These are phyloP conservation scores for Neoboletus brunneissimus DNA, from an alignment of 768 basidiomycete species.

Conservation along the genomic window DNA sequence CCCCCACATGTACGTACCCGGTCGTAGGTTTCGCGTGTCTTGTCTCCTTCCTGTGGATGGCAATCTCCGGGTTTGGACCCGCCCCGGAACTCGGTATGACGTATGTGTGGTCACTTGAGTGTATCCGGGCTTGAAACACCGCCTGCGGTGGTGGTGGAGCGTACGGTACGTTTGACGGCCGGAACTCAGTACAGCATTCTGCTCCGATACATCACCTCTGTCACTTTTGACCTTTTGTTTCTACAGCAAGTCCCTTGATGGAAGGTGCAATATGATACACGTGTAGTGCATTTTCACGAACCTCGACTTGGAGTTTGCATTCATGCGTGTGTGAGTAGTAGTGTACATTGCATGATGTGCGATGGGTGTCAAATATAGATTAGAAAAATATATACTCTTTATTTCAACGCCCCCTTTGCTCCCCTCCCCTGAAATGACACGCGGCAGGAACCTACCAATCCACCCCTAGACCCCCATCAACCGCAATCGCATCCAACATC, in stretches of 20 bases:
- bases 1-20: too few species aligned
- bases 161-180: too few species aligned
- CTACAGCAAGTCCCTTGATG: background rate
- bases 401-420: too few species aligned
- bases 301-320: background rate
- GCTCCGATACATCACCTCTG: too few species aligned
- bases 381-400: too few species aligned
- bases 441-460: background rate
- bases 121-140: background rate
- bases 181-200: background rate
- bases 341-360: background rate
- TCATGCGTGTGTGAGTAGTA: too few species aligned
- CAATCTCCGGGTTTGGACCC: background rate
- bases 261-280: background rate
- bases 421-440: background rate
- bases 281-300: background rate
- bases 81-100: background rate
- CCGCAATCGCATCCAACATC: slow-evolving; percentile 6
- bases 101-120: background rate
- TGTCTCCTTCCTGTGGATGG: background rate
- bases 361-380: background rate
- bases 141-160: background rate
- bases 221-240: background rate
- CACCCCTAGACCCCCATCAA: background rate
- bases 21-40: too few species aligned